Percentiles rank a stretch among this genome's conserved stretches.
phyloP scores from a whole-genome alignment of 495 filamentous ascomycete species.

The Tuber umbilicatum region DNA sequence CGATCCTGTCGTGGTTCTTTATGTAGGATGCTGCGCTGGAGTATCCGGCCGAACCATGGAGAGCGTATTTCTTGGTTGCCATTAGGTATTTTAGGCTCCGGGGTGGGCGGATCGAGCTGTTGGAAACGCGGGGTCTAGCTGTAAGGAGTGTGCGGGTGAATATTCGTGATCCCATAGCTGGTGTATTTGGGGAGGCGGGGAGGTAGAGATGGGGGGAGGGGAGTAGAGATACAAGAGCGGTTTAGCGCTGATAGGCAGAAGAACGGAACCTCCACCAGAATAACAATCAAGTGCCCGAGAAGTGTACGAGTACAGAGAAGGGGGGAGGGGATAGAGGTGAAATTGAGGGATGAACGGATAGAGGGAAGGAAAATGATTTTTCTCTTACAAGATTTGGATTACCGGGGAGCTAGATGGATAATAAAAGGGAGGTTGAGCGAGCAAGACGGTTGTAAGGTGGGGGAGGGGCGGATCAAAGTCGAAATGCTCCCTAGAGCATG shows the following conservation, averaged over 20 bases:
- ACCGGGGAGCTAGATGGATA: neutral
- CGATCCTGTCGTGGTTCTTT: conserved; percentile 62
- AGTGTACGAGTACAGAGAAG: neutral
- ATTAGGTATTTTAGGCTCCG: neutral
- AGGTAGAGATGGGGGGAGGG: neutral
- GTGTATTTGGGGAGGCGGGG: neutral
- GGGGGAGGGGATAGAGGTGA: neutral
- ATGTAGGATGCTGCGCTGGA: neutral
- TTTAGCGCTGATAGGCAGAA: neutral
- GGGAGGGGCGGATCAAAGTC: neutral
- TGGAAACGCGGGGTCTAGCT: neutral
- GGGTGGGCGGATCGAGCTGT: neutral
- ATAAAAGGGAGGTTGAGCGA: neutral
- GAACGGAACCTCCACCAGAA: neutral
- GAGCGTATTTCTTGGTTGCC: conserved; percentile 2
- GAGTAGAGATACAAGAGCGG: neutral
- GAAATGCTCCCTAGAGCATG: neutral
- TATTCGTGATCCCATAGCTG: conserved; percentile 4
- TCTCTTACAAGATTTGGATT: neutral
- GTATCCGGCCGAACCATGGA: neutral
- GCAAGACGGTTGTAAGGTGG: neutral
- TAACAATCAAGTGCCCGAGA: neutral
- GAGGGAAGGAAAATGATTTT: neutral
- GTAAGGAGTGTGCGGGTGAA: conserved; percentile 4
- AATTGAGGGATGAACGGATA: neutral